Conservation (phyloP, 306 rosid genomes). For the Trifolium fragiferum region DNA sequence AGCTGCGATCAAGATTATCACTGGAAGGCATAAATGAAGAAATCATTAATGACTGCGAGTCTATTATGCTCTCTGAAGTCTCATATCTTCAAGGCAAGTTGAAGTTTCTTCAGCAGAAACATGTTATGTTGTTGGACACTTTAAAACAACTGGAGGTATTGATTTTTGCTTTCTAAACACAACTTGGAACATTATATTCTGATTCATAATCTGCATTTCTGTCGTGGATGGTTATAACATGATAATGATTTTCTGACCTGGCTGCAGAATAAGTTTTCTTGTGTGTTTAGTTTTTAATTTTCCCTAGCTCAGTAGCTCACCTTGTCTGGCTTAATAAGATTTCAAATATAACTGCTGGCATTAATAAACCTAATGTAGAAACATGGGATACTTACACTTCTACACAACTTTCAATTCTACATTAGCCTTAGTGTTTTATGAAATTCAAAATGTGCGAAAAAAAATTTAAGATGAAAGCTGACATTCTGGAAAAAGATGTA, state of each 20-base stretch:
- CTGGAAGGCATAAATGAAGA: conserved; percentile 82
- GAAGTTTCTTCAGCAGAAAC: conserved; percentile 82
- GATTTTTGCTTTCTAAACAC: conserved; percentile 27
- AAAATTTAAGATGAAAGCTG: conserved; percentile 5
- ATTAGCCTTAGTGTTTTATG: conserved; percentile 29
- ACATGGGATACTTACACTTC: conserved; percentile 26
- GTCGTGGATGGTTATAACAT: conserved; percentile 23
- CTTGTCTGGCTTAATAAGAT: conserved; percentile 30
- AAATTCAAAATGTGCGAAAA: conserved; percentile 7
- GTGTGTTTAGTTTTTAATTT: conserved; percentile 19
- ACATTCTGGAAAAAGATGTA: conserved; percentile 10
- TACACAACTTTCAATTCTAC: conserved; percentile 17
- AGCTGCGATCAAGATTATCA: conserved; percentile 69
- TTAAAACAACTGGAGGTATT: conserved; percentile 91
- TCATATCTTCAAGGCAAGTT: conserved; percentile 80
- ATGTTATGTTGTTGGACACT: conserved; percentile 75
- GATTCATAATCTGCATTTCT: conserved; percentile 25
- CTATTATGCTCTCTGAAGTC: conserved; percentile 85
- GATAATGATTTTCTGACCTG: conserved; percentile 19
- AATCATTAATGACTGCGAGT: conserved; percentile 81
- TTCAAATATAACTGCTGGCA: not conserved
- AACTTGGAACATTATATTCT: conserved; percentile 10
- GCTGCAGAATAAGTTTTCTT: conserved; percentile 11
- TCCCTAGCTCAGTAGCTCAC: conserved; percentile 13
- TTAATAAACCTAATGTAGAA: conserved; percentile 20